phyloP scores from a whole-genome alignment of 352 stramenopile species.

The Globisporangium alternatum region DNA sequence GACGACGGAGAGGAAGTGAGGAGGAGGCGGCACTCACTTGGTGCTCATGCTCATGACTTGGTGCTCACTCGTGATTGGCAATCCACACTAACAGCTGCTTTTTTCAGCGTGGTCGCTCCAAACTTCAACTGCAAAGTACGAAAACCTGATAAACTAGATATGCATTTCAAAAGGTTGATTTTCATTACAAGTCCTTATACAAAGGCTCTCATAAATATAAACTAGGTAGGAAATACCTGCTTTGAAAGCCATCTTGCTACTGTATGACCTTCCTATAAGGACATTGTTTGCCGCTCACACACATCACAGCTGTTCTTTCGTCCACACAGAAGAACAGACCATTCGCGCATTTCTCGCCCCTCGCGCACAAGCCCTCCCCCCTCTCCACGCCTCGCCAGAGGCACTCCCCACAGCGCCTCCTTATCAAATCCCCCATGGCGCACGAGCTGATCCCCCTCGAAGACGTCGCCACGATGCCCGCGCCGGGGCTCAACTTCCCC shows the following conservation, averaged over 20 bases:
- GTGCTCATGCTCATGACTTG: not conserved
- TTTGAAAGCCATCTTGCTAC: no score
- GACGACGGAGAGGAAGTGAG: not conserved
- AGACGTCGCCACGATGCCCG: constrained; percentile 86
- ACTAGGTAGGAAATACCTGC: not conserved
- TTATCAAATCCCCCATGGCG: not conserved
- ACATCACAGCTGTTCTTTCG: constrained; percentile 6
- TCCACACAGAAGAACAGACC: constrained; percentile 8
- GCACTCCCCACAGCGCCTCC: not conserved
- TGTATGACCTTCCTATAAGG: not conserved
- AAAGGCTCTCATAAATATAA: not conserved
- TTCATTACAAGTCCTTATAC: no score
- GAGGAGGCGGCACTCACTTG: not conserved
- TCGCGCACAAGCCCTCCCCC: not conserved
- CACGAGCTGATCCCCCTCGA: constrained; percentile 69
- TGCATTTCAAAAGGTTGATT: not conserved
- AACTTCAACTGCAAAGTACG: not conserved
- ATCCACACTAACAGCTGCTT: not conserved
- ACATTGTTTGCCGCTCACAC: not conserved
- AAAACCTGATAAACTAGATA: not conserved
- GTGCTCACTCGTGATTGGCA: not conserved
- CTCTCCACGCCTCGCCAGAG: not conserved
- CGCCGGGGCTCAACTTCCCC: constrained; percentile 76
- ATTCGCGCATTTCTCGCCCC: constrained; percentile 14
- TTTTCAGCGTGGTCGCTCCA: not conserved